Percentiles rank a stretch among this genome's conserved stretches.
phyloP scores from a whole-genome alignment of 306 rosid species.

The Elaeagnus macrophylla region DNA sequence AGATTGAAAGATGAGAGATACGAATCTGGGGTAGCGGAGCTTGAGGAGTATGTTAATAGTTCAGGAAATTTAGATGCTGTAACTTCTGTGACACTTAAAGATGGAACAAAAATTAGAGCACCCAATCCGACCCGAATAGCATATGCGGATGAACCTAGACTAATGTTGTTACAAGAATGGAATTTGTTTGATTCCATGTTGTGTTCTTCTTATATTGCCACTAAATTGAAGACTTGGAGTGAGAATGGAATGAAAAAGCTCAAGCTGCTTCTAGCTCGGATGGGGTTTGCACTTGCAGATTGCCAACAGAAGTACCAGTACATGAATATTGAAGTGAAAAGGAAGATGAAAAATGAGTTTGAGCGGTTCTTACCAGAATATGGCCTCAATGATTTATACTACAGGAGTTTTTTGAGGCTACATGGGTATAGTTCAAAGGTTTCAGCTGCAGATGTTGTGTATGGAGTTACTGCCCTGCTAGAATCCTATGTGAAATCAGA shows the following conservation, averaged over 20 bases:
- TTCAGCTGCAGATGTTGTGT: conserved; percentile 98
- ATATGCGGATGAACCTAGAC: conserved; percentile 91
- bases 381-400: conserved; percentile 83
- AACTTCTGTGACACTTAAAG: conserved; percentile 65
- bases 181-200: conserved; percentile 84
- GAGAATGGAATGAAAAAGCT: conserved; percentile 90
- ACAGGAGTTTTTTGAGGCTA: conserved; percentile 63
- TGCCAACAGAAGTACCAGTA: conserved; percentile 92
- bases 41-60: conserved; percentile 74
- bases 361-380: conserved; percentile 74
- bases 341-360: conserved; percentile 69
- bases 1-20: conserved; percentile 85
- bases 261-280: conserved; percentile 74
- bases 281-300: conserved; percentile 89
- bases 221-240: conserved; percentile 93
- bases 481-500: conserved; percentile 72
- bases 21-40: conserved; percentile 86
- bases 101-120: conserved; percentile 77
- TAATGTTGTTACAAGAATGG: conserved; percentile 92
- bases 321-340: conserved; percentile 85
- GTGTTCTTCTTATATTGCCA: conserved; percentile 75
- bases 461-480: conserved; percentile 86
- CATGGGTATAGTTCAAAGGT: conserved; percentile 78
- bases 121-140: conserved; percentile 53
- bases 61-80: conserved; percentile 75